Conservation (phyloP, 2,329 filamentous ascomycete species). For the Talaromyces islandicus region DNA sequence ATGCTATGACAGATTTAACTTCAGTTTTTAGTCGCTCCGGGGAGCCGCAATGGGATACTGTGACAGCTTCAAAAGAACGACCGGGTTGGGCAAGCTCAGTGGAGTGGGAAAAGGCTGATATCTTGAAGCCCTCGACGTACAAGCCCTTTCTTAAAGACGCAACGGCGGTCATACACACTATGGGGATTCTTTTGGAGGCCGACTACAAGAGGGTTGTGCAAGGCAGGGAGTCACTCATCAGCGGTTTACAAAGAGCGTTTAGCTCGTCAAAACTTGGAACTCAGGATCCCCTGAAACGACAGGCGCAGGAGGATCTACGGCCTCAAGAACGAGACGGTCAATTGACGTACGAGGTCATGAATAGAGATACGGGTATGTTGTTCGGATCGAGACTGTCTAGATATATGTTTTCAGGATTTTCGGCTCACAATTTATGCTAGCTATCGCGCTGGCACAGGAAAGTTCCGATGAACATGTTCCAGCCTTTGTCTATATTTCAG, state of each 20-base stretch:
- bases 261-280: conserved; percentile 55
- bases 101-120: conserved; percentile 81
- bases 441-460: conserved; percentile 75
- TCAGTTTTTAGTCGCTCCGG: conserved; percentile 67
- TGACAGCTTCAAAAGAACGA: conserved; percentile 64
- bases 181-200: conserved; percentile 93
- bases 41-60: conserved; percentile 74
- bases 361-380: conserved; percentile 64
- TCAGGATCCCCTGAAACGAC: conserved; percentile 64
- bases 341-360: conserved; percentile 96
- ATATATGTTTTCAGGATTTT: background rate
- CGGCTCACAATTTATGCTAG: conserved; percentile 38
- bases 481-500: conserved; percentile 83
- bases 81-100: conserved; percentile 79
- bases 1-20: background rate
- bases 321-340: conserved; percentile 65
- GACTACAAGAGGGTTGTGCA: conserved; percentile 93
- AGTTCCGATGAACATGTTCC: conserved; percentile 58
- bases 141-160: conserved; percentile 67
- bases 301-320: conserved; percentile 54
- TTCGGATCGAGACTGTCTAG: background rate
- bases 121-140: conserved; percentile 78
- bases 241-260: conserved; percentile 74
- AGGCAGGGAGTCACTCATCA: conserved; percentile 74
- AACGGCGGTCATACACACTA: conserved; percentile 83